These are phyloP conservation scores for Torulaspora delbrueckii DNA, from an alignment of 805 yeast species.

Conservation along the genomic window DNA sequence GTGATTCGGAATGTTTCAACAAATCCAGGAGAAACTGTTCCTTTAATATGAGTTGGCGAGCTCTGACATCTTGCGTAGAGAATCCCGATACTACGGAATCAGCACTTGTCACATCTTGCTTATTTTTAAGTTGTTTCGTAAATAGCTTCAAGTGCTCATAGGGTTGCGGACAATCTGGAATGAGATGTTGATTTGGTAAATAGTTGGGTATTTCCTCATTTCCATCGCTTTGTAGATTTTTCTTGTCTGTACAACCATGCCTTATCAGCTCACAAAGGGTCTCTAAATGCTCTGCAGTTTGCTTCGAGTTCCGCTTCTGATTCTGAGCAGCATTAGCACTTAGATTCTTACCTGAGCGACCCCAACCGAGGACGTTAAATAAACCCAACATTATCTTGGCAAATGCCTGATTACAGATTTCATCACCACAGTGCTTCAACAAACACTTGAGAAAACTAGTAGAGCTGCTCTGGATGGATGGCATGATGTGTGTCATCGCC, in stretches of 20 bases:
- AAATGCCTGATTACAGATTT: constrained; percentile 61
- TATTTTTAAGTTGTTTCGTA: constrained; percentile 38
- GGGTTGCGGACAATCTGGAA: constrained; percentile 57
- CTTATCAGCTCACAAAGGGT: constrained; percentile 41
- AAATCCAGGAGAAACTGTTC: constrained; percentile 52
- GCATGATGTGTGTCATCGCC: constrained; percentile 88
- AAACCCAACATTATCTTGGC: constrained; percentile 62
- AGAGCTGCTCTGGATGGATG: constrained; percentile 70
- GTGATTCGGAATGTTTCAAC: constrained; percentile 43
- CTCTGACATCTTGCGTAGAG: constrained; percentile 24
- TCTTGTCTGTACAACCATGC: constrained; percentile 35
- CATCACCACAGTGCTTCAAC: constrained; percentile 49
- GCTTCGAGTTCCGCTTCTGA: constrained; percentile 22
- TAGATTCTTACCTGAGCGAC: constrained; percentile 27
- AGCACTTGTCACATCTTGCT: neutral
- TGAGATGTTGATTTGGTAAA: constrained; percentile 40
- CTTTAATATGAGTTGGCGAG: constrained; percentile 37
- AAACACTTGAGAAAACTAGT: constrained; percentile 60
- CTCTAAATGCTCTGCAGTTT: constrained; percentile 34
- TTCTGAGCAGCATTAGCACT: constrained; percentile 21
- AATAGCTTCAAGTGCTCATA: constrained; percentile 60
- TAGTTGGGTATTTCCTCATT: neutral
- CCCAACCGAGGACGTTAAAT: constrained; percentile 74
- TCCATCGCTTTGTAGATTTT: neutral
- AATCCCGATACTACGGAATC: constrained; percentile 5